Base-by-base conservation (phyloP, 2,329 filamentous ascomycete genomes). In the Fusarium hostae region DNA sequence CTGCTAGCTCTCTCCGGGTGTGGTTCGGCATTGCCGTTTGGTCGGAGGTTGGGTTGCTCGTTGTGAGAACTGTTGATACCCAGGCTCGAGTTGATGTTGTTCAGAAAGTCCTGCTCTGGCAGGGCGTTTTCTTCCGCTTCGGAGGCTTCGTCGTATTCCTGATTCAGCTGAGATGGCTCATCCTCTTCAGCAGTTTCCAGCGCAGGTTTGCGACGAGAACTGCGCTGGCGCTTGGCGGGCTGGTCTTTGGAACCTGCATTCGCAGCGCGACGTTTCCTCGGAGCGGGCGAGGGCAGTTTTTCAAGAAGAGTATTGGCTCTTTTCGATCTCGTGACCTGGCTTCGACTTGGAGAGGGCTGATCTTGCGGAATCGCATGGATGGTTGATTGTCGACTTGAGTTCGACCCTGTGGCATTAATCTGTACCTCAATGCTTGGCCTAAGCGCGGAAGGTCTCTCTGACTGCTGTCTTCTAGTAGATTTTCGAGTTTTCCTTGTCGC, bases 31-130 rank as follows among this genome's bases (percentile, higher is more conserved):
- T 28, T 50, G 15, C 50, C 35, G 9, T 50, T 32, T 3, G 51
- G 51, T 24, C 48, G 52, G 43, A 47, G 57, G 20, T 37, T 22
- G 22, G 44, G 44, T 18, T 50, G 39, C n/a, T 51, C 48, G 44
- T 59, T 50, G 30, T 48, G 51, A 10, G 58, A 59, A 6, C 13
- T 24, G 37, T 51, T 45, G 6, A 34, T 45, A 9, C 55, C 59
- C 30, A 71, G 47, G 28, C 9, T 59, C 24, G 58, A 45, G 24
- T 76, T 77, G 51, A 77, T 68, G 1, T 34, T 50, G 16, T 68
- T 35, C 11, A 58, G 59, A 26, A 77, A 68, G 11, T 52, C 51
- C 4, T 48, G 56, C 2, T 48, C 28, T 18, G 48, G 43, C 5
- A 60, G 64, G 10, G 52, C 30, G 13, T 56, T 35, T 8, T 70